Percentiles rank a stretch among this genome's conserved stretches.
Conservation (phyloP, 164 flowering plant species). For the Umbilicus rupestris region DNA sequence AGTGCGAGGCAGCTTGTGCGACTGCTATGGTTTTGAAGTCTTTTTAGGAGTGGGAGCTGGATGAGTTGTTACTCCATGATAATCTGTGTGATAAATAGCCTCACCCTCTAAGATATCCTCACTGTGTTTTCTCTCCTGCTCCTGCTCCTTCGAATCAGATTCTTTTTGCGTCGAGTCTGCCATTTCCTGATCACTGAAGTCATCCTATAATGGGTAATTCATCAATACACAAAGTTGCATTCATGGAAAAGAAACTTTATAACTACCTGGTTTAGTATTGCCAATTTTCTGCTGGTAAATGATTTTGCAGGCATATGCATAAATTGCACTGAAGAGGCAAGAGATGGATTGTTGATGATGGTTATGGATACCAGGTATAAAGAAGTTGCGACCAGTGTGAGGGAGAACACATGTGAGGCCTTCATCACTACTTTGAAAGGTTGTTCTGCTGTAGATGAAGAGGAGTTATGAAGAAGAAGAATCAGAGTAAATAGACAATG, state of each 20-base stretch:
- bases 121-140: not conserved
- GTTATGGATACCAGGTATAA: not conserved
- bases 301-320: not conserved
- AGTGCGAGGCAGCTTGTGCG: not conserved
- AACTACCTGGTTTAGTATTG: not conserved
- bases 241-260: not conserved
- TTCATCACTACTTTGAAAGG: not conserved
- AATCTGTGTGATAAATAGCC: constrained; percentile 48
- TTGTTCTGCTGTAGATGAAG: not conserved
- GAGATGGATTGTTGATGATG: not conserved
- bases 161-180: not conserved
- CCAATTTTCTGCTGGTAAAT: constrained; percentile 5
- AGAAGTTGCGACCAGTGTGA: not conserved
- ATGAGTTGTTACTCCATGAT: constrained; percentile 64
- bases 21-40: constrained; percentile 31
- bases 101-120: not conserved
- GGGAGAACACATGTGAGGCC: not conserved
- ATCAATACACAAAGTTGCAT: not conserved
- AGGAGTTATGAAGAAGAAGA: not conserved
- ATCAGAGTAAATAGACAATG: not conserved
- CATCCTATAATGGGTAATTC: not conserved
- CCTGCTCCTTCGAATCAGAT: constrained; percentile 18
- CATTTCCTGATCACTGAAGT: not conserved
- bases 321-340: not conserved
- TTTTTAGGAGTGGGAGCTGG: constrained; percentile 48